Evolutionary conservation across 257 asterid genomes (phyloP).

Genomic region (Solanum boliviense): DNA sequence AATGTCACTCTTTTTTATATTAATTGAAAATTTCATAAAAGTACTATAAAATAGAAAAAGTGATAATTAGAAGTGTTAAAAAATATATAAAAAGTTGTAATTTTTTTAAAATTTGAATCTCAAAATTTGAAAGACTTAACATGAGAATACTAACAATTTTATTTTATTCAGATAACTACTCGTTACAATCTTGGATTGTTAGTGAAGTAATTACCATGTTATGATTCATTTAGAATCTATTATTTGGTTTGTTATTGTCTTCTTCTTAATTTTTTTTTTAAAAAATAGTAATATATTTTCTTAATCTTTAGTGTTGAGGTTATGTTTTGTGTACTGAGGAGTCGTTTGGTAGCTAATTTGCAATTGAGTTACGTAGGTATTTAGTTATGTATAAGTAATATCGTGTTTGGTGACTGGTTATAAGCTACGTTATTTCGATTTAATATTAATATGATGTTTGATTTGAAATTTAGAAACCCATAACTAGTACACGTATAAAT

Average conservation of each 20-base stretch:
- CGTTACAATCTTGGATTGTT: no score
- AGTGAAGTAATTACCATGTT: background rate
- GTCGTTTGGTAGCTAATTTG: background rate
- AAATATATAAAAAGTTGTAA: no score
- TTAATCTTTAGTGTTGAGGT: background rate
- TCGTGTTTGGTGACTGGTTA: background rate
- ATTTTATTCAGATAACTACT: no score
- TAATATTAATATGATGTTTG: background rate
- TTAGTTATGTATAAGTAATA: no score
- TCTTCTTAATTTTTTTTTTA: background rate
- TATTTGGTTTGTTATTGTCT: background rate
- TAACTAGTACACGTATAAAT: no score
- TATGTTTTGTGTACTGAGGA: background rate
- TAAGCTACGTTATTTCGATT: background rate
- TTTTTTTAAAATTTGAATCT: no score
- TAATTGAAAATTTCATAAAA: no score
- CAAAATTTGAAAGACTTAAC: no score
- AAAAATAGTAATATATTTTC: background rate
- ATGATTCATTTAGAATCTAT: background rate
- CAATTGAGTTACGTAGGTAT: fast-evolving
- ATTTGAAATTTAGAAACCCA: background rate
- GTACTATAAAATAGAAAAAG: no score
- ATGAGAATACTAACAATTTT: background rate
- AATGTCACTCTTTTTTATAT: background rate
- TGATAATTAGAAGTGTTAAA: no score